These are phyloP conservation scores for Penicillium desertorum DNA, from an alignment of 495 filamentous ascomycete genomes.

Conservation along the genomic window DNA sequence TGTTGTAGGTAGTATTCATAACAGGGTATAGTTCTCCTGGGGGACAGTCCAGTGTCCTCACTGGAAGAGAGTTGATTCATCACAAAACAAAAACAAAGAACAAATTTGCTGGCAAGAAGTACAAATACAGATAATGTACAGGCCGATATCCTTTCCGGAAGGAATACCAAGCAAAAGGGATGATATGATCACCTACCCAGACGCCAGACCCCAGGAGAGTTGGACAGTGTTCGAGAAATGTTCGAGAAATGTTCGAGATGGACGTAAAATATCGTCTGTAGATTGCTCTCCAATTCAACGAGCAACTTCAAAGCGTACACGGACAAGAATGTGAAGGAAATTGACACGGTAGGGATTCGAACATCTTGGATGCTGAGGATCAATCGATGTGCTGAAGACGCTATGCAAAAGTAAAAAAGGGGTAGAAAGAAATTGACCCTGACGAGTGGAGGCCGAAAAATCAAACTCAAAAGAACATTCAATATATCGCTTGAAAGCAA, in stretches of 20 bases:
- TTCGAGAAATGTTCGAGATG: not conserved
- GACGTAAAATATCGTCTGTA: constrained; percentile 26
- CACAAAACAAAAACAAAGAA: not conserved
- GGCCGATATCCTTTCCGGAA: constrained; percentile 8
- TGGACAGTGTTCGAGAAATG: not conserved
- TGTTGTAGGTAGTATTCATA: constrained; percentile 10
- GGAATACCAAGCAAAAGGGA: constrained; percentile 8
- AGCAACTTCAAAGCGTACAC: constrained; percentile 17
- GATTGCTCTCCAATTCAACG: constrained; percentile 14
- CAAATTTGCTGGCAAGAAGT: constrained; percentile 14
- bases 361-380: not conserved
- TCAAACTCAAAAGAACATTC: constrained; percentile 16
- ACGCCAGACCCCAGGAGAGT: not conserved
- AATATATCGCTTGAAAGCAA: constrained; percentile 26
- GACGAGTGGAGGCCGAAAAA: constrained; percentile 1
- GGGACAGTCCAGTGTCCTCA: constrained; percentile 4
- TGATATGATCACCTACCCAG: not conserved
- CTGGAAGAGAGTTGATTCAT: constrained; percentile 8
- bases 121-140: constrained; percentile 16
- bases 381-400: not conserved
- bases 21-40: constrained; percentile 6
- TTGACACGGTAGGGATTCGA: not conserved
- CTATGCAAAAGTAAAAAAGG: not conserved
- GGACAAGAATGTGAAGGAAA: constrained; percentile 6
- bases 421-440: not conserved